Base-by-base conservation (phyloP, 1,284 basidiomycete species). In the Rhodotorula sp. region DNA sequence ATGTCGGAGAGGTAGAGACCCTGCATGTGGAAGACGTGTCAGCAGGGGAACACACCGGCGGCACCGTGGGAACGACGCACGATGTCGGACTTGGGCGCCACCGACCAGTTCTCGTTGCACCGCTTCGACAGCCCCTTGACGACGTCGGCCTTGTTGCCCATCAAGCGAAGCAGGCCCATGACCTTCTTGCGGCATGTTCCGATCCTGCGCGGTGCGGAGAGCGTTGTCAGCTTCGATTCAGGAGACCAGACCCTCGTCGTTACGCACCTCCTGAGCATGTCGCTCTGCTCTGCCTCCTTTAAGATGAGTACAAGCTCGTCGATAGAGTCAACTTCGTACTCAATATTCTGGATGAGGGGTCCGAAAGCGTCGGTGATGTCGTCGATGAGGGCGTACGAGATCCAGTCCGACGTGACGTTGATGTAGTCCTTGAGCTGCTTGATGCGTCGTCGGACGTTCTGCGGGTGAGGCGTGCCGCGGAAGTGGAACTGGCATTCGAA, bases 391-490 rank as follows among this genome's bases (percentile, higher is more conserved):
- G 96, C 96, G 78, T 99, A 99, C 20, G 94, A 98, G 76, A 99
- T 99, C 96, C 96, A 99, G 82, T 99, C 96, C 6, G 94, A 96
- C 0, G 96, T 98, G 75, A 99, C 96, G 73, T 87, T 91, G 81
- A 99, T 99, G 82, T 98, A 99, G 83, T 99, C 96, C 80, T 96
- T 97, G 73, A 99, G 89, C 80, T 99, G 96, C 83, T 98, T 98
- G 80, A 99, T 99, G 46, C 96, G 91, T 51, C 95, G 86, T 18
- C 96, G 90, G 46, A 99, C 96, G 79, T 96, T 98, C 78, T 97
- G 94, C 2, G 96, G 94, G 78, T 99, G 96, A 0, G 96, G 93
- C 0, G 96, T 98, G 20, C 92, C 91, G 46, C 92, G 86, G 85
- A 97, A 99, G 81, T 99, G 96, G 85, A 99, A 99, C 88, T 94